These are phyloP conservation scores for Dryas drummondii DNA, from an alignment of 306 rosid genomes.

Conservation along the genomic window DNA sequence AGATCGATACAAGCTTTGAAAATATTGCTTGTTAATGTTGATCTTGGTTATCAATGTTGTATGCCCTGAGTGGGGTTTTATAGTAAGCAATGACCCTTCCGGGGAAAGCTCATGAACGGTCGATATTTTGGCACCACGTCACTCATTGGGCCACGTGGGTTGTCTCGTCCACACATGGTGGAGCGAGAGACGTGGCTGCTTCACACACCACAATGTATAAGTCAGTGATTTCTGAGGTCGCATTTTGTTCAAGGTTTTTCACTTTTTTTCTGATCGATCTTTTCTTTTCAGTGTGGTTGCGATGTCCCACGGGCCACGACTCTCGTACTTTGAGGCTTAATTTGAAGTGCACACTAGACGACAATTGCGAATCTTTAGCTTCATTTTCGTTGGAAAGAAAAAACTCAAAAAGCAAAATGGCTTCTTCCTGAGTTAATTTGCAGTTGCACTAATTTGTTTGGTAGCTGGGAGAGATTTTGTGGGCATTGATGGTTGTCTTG, in stretches of 20 bases:
- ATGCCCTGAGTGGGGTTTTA: background rate
- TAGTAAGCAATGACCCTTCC: background rate
- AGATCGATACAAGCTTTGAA: no score
- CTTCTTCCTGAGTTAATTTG: background rate
- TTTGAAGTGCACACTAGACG: no score
- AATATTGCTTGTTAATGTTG: background rate
- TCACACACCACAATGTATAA: background rate
- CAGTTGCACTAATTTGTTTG: background rate
- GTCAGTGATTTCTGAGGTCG: background rate
- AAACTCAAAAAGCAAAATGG: background rate
- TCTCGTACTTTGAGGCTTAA: no score
- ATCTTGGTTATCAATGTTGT: background rate
- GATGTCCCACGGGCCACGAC: background rate
- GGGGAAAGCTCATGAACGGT: slow-evolving; percentile 20
- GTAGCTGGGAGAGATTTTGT: background rate
- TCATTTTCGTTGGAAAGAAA: background rate
- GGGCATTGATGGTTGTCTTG: background rate
- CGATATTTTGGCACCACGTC: slow-evolving; percentile 46
- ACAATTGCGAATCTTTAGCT: background rate
- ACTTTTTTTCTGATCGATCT: no score
- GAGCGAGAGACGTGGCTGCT: slow-evolving; percentile 35
- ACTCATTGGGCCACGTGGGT: slow-evolving; percentile 43
- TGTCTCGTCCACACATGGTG: slow-evolving; percentile 35
- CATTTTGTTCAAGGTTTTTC: no score
- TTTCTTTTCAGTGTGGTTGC: no score